Percentiles rank a stretch among this genome's conserved stretches.
Evolutionary conservation across 2,329 filamentous ascomycete species (phyloP).

Genomic region (Penicillium sp.): DNA sequence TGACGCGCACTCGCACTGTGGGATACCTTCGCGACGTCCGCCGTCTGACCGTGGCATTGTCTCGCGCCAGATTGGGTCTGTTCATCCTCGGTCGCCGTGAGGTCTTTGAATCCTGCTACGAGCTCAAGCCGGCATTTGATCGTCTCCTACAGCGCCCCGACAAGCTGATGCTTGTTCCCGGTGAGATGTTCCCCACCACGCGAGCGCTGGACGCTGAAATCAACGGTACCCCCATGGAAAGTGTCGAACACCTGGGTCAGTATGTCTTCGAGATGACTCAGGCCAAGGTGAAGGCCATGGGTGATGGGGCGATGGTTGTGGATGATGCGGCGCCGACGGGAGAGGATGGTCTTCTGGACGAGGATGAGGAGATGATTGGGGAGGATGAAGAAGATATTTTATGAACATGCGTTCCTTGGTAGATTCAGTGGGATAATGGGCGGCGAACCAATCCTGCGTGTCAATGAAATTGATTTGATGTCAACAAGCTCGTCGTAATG

Average conservation of each 20-base stretch:
- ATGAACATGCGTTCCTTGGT: slow-evolving; percentile 28
- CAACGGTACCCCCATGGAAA: slow-evolving; percentile 74
- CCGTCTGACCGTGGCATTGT: slow-evolving; percentile 90
- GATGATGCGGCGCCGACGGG: slow-evolving; percentile 39
- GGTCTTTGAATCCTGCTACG: slow-evolving; percentile 86
- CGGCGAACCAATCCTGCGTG: not conserved
- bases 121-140: slow-evolving; percentile 85
- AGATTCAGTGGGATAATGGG: not conserved
- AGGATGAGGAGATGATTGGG: slow-evolving; percentile 40
- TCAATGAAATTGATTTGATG: slow-evolving; percentile 1
- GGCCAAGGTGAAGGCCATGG: slow-evolving; percentile 65
- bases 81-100: slow-evolving; percentile 88
- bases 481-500: no score
- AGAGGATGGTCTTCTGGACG: slow-evolving; percentile 36
- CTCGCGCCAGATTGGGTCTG: slow-evolving; percentile 85
- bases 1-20: slow-evolving; percentile 84
- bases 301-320: slow-evolving; percentile 45
- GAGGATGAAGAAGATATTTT: slow-evolving; percentile 42
- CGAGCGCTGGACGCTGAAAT: slow-evolving; percentile 56
- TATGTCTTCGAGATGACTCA: slow-evolving; percentile 97
- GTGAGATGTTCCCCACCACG: slow-evolving; percentile 80
- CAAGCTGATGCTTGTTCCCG: slow-evolving; percentile 78
- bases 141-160: slow-evolving; percentile 76
- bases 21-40: slow-evolving; percentile 94
- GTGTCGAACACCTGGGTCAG: slow-evolving; percentile 90